Percentiles rank a stretch among this genome's conserved stretches.
phyloP scores from a whole-genome alignment of 306 rosid species.

The Ziziphus jujuba region DNA sequence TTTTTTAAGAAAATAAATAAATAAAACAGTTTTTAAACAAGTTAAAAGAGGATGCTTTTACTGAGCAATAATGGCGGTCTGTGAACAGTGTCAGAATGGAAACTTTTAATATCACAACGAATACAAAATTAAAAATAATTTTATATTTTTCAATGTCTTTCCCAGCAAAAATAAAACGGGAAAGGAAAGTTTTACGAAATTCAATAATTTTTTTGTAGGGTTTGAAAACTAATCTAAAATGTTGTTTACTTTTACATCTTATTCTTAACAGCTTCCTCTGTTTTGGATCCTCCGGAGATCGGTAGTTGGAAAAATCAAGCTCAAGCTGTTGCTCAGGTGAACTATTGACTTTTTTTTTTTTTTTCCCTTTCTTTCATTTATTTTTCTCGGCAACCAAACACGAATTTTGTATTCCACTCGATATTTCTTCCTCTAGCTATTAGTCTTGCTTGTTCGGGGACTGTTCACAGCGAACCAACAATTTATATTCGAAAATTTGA shows the following conservation, averaged over 20 bases:
- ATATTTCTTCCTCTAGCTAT: neutral
- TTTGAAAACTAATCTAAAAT: neutral
- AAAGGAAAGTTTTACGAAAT: no score
- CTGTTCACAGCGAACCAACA: no score
- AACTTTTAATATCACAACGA: neutral
- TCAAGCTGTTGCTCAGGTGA: conserved; percentile 30
- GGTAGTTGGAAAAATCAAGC: neutral
- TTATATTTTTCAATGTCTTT: neutral
- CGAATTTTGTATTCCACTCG: neutral
- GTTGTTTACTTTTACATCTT: neutral
- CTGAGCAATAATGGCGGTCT: conserved; percentile 4
- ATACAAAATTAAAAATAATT: no score
- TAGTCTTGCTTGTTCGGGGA: neutral
- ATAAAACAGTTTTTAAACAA: neutral
- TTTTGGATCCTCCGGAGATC: conserved; percentile 18
- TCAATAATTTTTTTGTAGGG: no score
- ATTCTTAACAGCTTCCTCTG: conserved; percentile 4
- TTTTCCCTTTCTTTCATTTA: neutral
- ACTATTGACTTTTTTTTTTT: conserved; percentile 11
- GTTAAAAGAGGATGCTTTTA: neutral
- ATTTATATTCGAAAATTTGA: no score
- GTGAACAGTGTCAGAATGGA: neutral
- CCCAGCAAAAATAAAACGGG: no score
- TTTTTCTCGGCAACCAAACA: conserved; percentile 14
- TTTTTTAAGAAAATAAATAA: neutral